Evolutionary conservation across 2,329 filamentous ascomycete species (phyloP).

Genomic region (Endothia cerciana): DNA sequence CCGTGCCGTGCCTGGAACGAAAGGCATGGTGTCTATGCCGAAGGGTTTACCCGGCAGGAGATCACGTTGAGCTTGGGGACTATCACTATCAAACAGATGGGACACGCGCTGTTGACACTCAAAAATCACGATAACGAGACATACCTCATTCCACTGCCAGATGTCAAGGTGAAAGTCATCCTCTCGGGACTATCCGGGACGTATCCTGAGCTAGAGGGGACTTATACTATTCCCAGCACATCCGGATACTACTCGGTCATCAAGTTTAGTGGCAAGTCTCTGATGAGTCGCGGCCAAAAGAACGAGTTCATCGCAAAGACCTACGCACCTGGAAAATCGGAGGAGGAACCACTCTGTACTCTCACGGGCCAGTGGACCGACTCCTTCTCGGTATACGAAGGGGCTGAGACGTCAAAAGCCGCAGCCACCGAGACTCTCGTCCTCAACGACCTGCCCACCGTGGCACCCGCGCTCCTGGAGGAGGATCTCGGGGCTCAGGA

Average conservation of each 20-base stretch:
- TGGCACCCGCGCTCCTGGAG: slow-evolving; percentile 19
- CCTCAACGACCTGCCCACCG: slow-evolving; percentile 21
- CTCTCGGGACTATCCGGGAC: slow-evolving; percentile 27
- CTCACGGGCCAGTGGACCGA: slow-evolving; percentile 36
- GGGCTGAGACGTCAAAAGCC: slow-evolving; percentile 13
- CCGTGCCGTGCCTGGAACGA: slow-evolving; percentile 35
- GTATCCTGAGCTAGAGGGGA: slow-evolving; percentile 35
- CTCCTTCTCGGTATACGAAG: slow-evolving; percentile 31
- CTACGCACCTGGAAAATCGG: slow-evolving; percentile 26
- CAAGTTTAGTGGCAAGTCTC: slow-evolving; percentile 31
- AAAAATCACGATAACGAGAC: slow-evolving; percentile 40
- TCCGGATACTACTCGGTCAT: slow-evolving; percentile 36
- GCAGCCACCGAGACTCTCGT: slow-evolving; percentile 11
- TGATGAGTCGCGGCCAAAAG: slow-evolving; percentile 27
- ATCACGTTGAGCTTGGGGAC: slow-evolving; percentile 33
- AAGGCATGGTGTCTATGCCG: slow-evolving; percentile 33
- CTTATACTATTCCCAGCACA: slow-evolving; percentile 35
- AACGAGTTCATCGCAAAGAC: slow-evolving; percentile 35
- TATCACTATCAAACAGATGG: slow-evolving; percentile 34
- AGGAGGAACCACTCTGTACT: slow-evolving; percentile 34
- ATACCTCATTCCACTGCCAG: slow-evolving; percentile 36
- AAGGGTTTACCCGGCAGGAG: slow-evolving; percentile 35
- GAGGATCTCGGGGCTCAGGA: slow-evolving; percentile 19
- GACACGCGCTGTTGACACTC: slow-evolving; percentile 34
- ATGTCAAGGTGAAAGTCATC: slow-evolving; percentile 34